Evolutionary conservation across 2,329 filamentous ascomycete genomes (phyloP), one percentile per base, ranked within the genome.

Genomic region (Colletotrichum abscissum): DNA sequence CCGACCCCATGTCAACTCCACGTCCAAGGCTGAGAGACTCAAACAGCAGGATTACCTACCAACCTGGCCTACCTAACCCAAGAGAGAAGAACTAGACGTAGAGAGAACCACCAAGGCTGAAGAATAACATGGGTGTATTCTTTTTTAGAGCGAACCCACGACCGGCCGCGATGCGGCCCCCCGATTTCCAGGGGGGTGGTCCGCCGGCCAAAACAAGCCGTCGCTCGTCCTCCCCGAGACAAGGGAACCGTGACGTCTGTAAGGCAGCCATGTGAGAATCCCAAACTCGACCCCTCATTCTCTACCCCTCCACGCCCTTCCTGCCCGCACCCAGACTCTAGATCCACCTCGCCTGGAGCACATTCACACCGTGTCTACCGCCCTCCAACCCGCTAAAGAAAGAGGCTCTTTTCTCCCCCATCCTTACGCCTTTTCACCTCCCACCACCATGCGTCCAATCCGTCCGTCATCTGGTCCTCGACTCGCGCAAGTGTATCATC

Each of bases 401-500:
- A 8, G 16, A 26, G 24, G 33, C 55, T 19, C 26, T 22, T 22
- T 59, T 12, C 33, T 35, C 33, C 33, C 33, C 26, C 26, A 26
- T 26, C 26, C 26, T 26, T 5, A 26, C 26, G 4, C 26, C 26
- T 5, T 26, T 12, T 12, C 38, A 42, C 38, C 38, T 42, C 16
- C 3, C 35, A 42, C 38, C 16, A 19, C 38, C 16, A 8, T 35
- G 11, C 33, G 33, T 35, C 7, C 52, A n/a, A n/a, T 22, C 9
- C 16, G 5, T 63, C 57, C 62, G 57, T 22, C 58, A 57, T 67
- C 56, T 33, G 28, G 24, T 42, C 28, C 26, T 42, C 60, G 35
- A 70, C 67, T 73, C 67, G 70, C 46, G 60, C 33, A 19, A n/a
- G 54, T 60, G 60, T 64, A 57, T 73, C 66, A 70, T 69, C 66